Evolutionary conservation across 768 basidiomycete genomes (phyloP), one percentile per base, ranked within the genome.

Genomic region (Dentipellis fragilis): DNA sequence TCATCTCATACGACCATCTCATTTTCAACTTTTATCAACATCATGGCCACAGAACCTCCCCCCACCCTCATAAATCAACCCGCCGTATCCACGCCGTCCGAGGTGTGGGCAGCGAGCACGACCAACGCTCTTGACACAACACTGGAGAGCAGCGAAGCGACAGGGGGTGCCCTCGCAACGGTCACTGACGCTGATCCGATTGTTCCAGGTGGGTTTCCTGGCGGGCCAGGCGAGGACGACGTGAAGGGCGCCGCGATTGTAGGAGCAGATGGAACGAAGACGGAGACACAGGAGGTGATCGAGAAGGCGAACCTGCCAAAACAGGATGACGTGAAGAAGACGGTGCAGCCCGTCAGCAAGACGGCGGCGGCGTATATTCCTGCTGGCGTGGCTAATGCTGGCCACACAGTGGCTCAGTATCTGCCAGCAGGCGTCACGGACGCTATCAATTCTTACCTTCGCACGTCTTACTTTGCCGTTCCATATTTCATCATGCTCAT

Each of bases 341-440:
- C 47, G 19, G 54, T 45, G 2, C 52, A 53, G 40, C 40, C 3
- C 40, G 40, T 55, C 45, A 45, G 54, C 54, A 21, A 55, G 42
- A 55, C 54, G 19, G 54, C 54, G 12, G 35, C 39, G 29, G 29
- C 29, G 29, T 6, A 29, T 29, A 29, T 29, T 6, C 29, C 29
- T 29, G 29, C 29, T 29, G 29, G 29, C 6, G 29, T 29, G 29
- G 29, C 29, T 22, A 46, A 16, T 2, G 60, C 56, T 4, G 56
- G 49, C 7, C 45, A 57, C 7, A 60, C 63, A 4, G 63, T 62
- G 16, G 62, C 60, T 1, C 58, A 62, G 23, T 63, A 63, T 42
- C 37, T 66, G 4, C 64, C 66, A 6, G 49, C 57, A 50, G 51
- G 57, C 34, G 61, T 67, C 29, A 54, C 59, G 2, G 65, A 66